phyloP scores from a whole-genome alignment of 2,329 filamentous ascomycete species.

The Orbilia blumenaviensis region DNA sequence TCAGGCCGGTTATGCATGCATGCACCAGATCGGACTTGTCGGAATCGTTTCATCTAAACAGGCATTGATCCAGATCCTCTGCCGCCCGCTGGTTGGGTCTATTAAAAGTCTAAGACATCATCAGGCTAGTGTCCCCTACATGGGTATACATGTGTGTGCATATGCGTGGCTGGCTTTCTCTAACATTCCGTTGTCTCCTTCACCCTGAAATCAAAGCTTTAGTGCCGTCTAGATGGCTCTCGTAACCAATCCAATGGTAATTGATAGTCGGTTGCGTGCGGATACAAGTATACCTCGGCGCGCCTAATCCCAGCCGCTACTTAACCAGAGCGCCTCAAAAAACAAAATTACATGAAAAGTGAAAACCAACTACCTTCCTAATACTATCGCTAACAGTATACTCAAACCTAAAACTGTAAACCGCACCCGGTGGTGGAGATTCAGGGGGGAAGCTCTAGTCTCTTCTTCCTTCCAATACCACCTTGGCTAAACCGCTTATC shows the following conservation, averaged over 20 bases:
- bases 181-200: not conserved
- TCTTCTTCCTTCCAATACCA: slow-evolving; percentile 8
- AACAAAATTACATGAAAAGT: no score
- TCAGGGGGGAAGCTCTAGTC: not conserved
- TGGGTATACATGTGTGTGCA: no score
- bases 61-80: not conserved
- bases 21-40: not conserved
- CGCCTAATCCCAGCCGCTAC: no score
- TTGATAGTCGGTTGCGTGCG: no score
- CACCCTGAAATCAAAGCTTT: slow-evolving; percentile 6
- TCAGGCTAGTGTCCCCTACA: not conserved
- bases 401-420: no score
- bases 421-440: no score
- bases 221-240: no score
- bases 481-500: slow-evolving; percentile 19
- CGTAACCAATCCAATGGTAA: no score
- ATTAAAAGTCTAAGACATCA: not conserved
- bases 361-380: no score
- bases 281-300: not conserved
- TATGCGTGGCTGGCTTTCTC: not conserved
- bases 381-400: no score
- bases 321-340: no score
- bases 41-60: not conserved
- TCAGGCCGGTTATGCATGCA: not conserved
- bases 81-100: not conserved